Percentiles rank a stretch among this genome's conserved stretches.
Conservation (phyloP, 805 yeast species). For the Saitoella complicata region DNA sequence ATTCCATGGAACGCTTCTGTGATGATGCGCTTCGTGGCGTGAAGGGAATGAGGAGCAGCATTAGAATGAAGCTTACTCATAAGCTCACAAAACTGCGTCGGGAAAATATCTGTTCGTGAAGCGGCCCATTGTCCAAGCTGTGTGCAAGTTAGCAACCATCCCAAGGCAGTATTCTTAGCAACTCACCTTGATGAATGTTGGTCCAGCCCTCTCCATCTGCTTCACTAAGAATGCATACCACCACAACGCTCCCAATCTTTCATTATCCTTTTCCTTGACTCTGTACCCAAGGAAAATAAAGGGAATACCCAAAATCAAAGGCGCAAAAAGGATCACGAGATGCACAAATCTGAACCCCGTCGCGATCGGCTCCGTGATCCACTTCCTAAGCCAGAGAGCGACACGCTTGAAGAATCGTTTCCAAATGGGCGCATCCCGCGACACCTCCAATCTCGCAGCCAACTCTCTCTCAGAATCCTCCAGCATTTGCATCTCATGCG, state of each 20-base stretch:
- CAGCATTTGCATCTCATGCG: no score
- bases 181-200: slow-evolving; percentile 41
- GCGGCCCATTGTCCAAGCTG: slow-evolving; percentile 99
- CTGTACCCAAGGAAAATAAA: slow-evolving; percentile 33
- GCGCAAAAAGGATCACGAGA: slow-evolving; percentile 48
- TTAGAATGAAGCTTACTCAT: slow-evolving; percentile 67
- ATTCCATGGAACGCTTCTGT: slow-evolving; percentile 41
- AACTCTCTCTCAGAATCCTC: no score
- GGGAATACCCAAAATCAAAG: slow-evolving; percentile 53
- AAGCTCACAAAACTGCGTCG: slow-evolving; percentile 60
- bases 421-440: no score
- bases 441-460: no score
- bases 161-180: slow-evolving; percentile 7
- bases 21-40: slow-evolving; percentile 42
- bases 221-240: slow-evolving; percentile 58
- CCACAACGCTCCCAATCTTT: slow-evolving; percentile 42
- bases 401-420: no score
- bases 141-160: background rate
- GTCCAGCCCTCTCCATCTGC: slow-evolving; percentile 74
- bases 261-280: slow-evolving; percentile 20
- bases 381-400: background rate
- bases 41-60: slow-evolving; percentile 55
- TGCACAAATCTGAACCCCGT: slow-evolving; percentile 58
- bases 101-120: slow-evolving; percentile 83
- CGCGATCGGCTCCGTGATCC: slow-evolving; percentile 39